phyloP scores from a whole-genome alignment of 179 eudicot species.

The Nepenthes alata region DNA sequence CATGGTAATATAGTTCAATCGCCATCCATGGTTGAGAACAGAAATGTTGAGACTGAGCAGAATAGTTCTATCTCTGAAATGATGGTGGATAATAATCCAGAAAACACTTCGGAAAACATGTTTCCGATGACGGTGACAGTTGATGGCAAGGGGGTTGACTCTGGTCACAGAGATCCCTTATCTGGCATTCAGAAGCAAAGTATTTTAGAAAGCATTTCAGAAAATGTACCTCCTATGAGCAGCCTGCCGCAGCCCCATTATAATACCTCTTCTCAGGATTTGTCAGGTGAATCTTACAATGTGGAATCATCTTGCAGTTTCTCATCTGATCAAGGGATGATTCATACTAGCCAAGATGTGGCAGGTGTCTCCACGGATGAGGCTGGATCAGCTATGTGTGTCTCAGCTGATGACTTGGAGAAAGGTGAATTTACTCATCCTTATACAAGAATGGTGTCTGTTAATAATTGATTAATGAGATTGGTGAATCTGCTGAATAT shows the following conservation, averaged over 20 bases:
- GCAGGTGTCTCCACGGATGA: conserved; percentile 5
- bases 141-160: conserved; percentile 12
- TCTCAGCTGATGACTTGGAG: conserved; percentile 8
- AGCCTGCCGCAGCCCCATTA: conserved; percentile 8
- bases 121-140: conserved; percentile 8
- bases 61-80: neutral
- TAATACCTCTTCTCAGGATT: conserved; percentile 7
- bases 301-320: conserved; percentile 3
- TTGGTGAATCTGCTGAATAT: conserved; percentile 8
- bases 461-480: conserved; percentile 2
- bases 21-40: neutral
- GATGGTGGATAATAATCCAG: neutral
- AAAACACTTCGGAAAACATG: neutral
- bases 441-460: conserved; percentile 1
- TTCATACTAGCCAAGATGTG: conserved; percentile 4
- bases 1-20: conserved; percentile 14
- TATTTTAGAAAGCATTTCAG: conserved; percentile 6
- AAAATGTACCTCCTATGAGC: conserved; percentile 4
- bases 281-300: conserved; percentile 7
- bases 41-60: neutral
- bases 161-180: conserved; percentile 9
- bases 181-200: conserved; percentile 8
- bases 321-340: conserved; percentile 1
- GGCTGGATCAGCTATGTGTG: conserved; percentile 5
- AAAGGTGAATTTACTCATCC: conserved; percentile 9